Conservation (phyloP, 106 monocot genomes). For the Dendrobium chrysotoxum region DNA sequence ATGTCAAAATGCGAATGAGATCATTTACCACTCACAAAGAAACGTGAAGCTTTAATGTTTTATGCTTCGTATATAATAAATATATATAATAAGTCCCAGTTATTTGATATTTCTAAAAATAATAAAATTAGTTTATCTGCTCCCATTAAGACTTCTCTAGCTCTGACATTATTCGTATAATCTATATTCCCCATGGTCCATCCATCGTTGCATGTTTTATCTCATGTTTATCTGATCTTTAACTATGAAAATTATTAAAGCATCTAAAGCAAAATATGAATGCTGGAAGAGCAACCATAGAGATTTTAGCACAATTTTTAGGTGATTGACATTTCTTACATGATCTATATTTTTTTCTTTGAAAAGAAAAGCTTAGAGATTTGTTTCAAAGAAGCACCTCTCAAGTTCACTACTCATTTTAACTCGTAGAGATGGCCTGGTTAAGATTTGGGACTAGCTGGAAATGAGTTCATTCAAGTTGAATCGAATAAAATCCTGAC, state of each 20-base stretch:
- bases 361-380: background rate
- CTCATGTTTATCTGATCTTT: background rate
- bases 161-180: background rate
- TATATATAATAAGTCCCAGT: too few relatives aligned
- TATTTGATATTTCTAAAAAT: too few relatives aligned
- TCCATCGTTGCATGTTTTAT: background rate
- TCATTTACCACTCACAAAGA: background rate
- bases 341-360: background rate
- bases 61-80: too few relatives aligned
- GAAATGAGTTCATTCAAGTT: background rate
- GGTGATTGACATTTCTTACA: background rate
- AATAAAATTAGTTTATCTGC: too few relatives aligned
- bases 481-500: background rate
- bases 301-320: background rate
- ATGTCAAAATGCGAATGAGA: background rate
- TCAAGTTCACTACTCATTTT: too few relatives aligned
- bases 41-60: too few relatives aligned
- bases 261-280: background rate
- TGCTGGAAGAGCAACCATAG: background rate
- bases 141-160: too few relatives aligned
- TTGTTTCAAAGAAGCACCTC: too few relatives aligned
- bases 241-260: background rate
- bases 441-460: background rate
- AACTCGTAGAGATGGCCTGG: too few relatives aligned
- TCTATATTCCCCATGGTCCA: background rate